Evolutionary conservation across 495 filamentous ascomycete genomes (phyloP).

Genomic region (Aspergillus steynii): DNA sequence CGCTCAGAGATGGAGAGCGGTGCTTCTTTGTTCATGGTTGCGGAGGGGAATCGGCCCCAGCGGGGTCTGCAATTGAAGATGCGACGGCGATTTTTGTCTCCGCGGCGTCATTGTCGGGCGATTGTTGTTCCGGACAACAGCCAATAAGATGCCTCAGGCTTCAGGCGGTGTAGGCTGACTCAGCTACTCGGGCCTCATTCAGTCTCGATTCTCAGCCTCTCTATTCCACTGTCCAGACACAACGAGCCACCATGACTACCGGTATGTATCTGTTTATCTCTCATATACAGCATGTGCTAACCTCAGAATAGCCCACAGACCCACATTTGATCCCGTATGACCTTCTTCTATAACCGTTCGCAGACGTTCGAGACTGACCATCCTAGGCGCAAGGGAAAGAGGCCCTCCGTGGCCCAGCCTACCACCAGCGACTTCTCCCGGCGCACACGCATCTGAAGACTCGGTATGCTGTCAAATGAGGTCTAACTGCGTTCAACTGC

Average conservation of each 20-base stretch:
- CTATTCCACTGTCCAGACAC: background rate
- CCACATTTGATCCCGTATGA: conserved; percentile 88
- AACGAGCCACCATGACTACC: conserved; percentile 60
- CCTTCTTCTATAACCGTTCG: conserved; percentile 6
- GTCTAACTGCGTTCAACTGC: background rate
- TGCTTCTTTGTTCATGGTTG: conserved; percentile 83
- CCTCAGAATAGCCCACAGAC: conserved; percentile 62
- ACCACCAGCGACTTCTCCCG: conserved; percentile 93
- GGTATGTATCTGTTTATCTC: conserved; percentile 37
- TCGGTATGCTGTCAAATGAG: conserved; percentile 48
- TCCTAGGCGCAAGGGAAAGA: conserved; percentile 88
- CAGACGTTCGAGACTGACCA: conserved; percentile 19
- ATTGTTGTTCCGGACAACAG: conserved; percentile 11
- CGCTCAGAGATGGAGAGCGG: conserved; percentile 79
- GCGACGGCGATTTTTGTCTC: conserved; percentile 21
- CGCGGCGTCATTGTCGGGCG: conserved; percentile 25
- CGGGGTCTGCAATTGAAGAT: conserved; percentile 19
- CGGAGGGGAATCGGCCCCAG: conserved; percentile 26
- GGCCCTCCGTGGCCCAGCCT: conserved; percentile 87
- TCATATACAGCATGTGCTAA: conserved; percentile 24
- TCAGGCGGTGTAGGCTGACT: background rate
- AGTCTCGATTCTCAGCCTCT: background rate
- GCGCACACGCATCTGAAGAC: conserved; percentile 90
- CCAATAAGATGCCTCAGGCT: conserved; percentile 11
- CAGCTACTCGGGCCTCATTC: background rate